These are phyloP conservation scores for Fusarium subglutinans DNA, from an alignment of 2,329 filamentous ascomycete genomes.

Conservation along the genomic window DNA sequence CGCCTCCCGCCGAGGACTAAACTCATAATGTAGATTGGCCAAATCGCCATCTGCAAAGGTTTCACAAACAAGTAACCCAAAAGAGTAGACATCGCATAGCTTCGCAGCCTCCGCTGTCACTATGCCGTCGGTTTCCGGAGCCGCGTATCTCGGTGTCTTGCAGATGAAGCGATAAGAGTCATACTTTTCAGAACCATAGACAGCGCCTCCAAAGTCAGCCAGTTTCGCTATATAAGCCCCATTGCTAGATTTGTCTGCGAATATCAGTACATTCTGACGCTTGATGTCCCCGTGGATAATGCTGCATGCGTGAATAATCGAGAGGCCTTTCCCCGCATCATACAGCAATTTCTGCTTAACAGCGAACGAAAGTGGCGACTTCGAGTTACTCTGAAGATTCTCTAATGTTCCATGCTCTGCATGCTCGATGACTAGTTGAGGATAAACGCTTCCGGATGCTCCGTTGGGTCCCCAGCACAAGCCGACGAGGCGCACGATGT, in stretches of 20 bases:
- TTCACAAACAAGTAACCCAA: background rate
- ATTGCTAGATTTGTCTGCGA: background rate
- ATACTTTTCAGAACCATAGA: background rate
- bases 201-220: background rate
- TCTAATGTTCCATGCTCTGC: background rate
- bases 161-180: constrained; percentile 8
- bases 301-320: background rate
- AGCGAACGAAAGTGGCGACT: background rate
- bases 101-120: background rate
- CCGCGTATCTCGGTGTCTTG: background rate
- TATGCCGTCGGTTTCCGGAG: background rate
- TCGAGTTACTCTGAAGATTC: background rate
- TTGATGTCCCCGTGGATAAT: background rate
- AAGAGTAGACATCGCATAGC: background rate
- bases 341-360: background rate
- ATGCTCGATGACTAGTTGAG: background rate
- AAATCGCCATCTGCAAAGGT: background rate
- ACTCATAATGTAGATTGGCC: background rate
- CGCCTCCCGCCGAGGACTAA: background rate
- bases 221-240: background rate
- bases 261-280: background rate
- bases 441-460: background rate
- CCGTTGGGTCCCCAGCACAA: background rate
- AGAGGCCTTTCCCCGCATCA: background rate
- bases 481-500: background rate